Percentiles rank a stretch among this genome's conserved stretches.
These are phyloP conservation scores for Juglanconis juglandina DNA, from an alignment of 2,329 filamentous ascomycete species.

Conservation along the genomic window DNA sequence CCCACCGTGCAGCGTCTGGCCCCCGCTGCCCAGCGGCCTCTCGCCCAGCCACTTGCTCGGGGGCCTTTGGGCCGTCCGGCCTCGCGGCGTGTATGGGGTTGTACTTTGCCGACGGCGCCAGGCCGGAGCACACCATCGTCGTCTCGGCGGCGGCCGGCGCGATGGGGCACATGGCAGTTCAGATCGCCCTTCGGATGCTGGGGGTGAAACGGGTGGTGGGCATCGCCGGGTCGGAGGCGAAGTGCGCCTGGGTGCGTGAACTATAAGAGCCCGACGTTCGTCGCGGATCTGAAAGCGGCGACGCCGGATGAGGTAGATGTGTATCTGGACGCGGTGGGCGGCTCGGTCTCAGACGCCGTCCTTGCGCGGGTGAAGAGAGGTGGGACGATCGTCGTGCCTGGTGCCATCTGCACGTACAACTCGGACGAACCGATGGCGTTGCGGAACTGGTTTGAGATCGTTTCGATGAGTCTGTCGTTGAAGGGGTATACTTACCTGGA, in stretches of 20 bases:
- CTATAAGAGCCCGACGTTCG: slow-evolving; percentile 48
- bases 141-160: slow-evolving; percentile 46
- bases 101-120: slow-evolving; percentile 33
- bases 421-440: slow-evolving; percentile 27
- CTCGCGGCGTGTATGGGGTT: slow-evolving; percentile 45
- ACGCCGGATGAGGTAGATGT: slow-evolving; percentile 49
- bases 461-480: slow-evolving; percentile 37
- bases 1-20: slow-evolving; percentile 19
- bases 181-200: slow-evolving; percentile 49
- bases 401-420: slow-evolving; percentile 41
- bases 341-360: slow-evolving; percentile 43
- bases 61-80: slow-evolving; percentile 26
- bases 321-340: slow-evolving; percentile 50
- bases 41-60: slow-evolving; percentile 27
- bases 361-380: slow-evolving; percentile 37
- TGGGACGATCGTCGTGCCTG: slow-evolving; percentile 41
- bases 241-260: slow-evolving; percentile 52
- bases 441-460: slow-evolving; percentile 41
- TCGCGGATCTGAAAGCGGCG: slow-evolving; percentile 41
- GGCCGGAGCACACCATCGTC: slow-evolving; percentile 39
- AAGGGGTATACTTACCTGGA: slow-evolving; percentile 43
- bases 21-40: slow-evolving; percentile 22
- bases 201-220: slow-evolving; percentile 47
- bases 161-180: slow-evolving; percentile 46
- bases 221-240: slow-evolving; percentile 49